Percentiles rank a stretch among this genome's conserved stretches.
Conservation (phyloP, 352 stramenopile genomes). For the Elongisporangium anandrum region DNA sequence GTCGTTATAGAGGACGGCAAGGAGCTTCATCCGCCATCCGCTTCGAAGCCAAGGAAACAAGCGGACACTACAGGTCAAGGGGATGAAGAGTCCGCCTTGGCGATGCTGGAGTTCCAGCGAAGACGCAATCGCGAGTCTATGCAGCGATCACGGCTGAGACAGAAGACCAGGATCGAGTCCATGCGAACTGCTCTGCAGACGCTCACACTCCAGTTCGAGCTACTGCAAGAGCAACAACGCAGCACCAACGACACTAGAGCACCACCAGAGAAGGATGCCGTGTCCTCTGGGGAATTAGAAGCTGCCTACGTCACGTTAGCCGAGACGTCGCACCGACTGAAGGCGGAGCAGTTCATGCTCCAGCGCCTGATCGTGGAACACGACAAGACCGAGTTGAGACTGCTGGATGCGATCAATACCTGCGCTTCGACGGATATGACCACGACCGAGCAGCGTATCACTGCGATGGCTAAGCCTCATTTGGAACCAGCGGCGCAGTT, state of each 20-base stretch:
- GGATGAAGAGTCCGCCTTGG: too few species aligned
- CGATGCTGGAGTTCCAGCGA: too few species aligned
- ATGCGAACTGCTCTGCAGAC: too few species aligned
- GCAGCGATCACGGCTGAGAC: conserved; percentile 20
- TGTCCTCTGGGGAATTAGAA: too few species aligned
- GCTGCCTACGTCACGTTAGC: neutral
- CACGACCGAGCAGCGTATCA: neutral
- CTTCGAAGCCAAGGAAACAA: neutral
- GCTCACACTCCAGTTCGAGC: neutral
- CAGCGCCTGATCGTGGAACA: neutral
- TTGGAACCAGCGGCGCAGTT: neutral
- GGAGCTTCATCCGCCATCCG: neutral
- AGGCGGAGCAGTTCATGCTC: neutral
- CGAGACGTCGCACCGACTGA: neutral
- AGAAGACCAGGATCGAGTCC: too few species aligned
- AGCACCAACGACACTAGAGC: neutral
- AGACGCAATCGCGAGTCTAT: too few species aligned
- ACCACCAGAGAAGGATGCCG: too few species aligned
- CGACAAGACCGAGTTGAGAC: neutral
- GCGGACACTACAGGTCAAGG: too few species aligned
- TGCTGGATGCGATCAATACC: neutral
- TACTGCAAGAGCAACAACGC: neutral
- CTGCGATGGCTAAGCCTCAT: neutral
- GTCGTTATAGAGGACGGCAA: neutral
- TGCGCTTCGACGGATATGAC: neutral